These are phyloP conservation scores for Rauvolfia tetraphylla DNA, from an alignment of 257 asterid genomes.

Conservation along the genomic window DNA sequence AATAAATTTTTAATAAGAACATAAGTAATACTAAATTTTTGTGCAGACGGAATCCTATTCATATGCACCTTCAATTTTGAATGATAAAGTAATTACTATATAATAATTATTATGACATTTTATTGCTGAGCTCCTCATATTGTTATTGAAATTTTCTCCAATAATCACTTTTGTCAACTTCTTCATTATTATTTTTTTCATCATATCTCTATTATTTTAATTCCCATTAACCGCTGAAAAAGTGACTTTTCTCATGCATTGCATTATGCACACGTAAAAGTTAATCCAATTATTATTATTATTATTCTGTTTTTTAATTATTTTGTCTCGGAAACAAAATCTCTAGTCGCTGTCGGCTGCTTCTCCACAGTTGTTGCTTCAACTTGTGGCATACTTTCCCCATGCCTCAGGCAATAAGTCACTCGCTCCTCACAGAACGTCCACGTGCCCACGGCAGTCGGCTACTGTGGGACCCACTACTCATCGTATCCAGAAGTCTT, in stretches of 20 bases:
- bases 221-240: neutral
- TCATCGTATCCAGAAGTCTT: neutral
- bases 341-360: neutral
- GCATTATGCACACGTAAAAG: neutral
- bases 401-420: slow-evolving; percentile 17
- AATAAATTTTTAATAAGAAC: too few species aligned
- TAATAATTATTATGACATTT: too few species aligned
- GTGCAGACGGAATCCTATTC: too few species aligned
- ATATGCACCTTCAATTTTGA: too few species aligned
- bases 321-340: neutral
- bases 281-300: neutral
- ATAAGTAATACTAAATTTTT: too few species aligned
- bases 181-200: neutral
- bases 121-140: too few species aligned
- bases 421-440: neutral
- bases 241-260: neutral
- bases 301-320: neutral
- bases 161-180: neutral
- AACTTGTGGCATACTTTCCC: slow-evolving; percentile 2
- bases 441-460: slow-evolving; percentile 23
- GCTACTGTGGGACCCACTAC: neutral
- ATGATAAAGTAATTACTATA: too few species aligned
- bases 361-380: neutral
- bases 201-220: neutral
- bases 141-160: neutral